Base-by-base conservation (phyloP, 2,329 filamentous ascomycete species). In the Salinomyces thailandicus region DNA sequence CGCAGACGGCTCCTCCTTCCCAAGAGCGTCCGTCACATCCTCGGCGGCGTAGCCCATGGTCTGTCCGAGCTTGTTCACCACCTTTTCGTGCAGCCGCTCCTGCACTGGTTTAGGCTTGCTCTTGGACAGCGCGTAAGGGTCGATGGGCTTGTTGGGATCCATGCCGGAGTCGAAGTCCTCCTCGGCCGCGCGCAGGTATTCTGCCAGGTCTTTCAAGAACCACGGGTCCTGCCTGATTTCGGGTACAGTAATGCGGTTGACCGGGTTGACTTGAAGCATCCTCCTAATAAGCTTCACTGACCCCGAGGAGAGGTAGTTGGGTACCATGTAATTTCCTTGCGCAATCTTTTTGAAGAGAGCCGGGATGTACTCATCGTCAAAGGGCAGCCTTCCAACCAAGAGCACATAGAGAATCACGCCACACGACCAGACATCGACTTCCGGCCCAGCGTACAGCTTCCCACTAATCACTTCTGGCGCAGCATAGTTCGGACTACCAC, bases 301-400 rank as follows among this genome's bases (percentile, higher is more conserved):
- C 35, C 87, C 89, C 1, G 79, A 71, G 2, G 86, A 87, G 59
- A 96, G 85, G 68, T 93, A 96, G 36, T 78, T 80, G 1, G 91
- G 91, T 46, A 94, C 83, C 51, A 83, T 83, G 63, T 95, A 98
- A 44, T 85, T 86, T 29, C 91, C 91, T 40, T 87, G 82, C 14
- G 87, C 85, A 43, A 98, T 98, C 68, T 98, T 98, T 62, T 91
- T 89, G 66, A 98, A 98, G 4, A 98, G 71, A 30, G 86, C 87
- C 2, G 91, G 91, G 47, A 98, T 98, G 58, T 96, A 93, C 53
- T 98, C 91, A 58, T 98, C 91, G 64, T 98, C 91, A 56, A 98
- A 98, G 6, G 91, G 91, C 30, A 98, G 69, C 29, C 75, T 62
- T 22, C 76, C 75, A 8, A 75, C 73, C n/a, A 79, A 61, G 42